Evolutionary conservation across 768 basidiomycete genomes (phyloP), one percentile per base, ranked within the genome.

Genomic region (Tricholoma bakamatsutake): DNA sequence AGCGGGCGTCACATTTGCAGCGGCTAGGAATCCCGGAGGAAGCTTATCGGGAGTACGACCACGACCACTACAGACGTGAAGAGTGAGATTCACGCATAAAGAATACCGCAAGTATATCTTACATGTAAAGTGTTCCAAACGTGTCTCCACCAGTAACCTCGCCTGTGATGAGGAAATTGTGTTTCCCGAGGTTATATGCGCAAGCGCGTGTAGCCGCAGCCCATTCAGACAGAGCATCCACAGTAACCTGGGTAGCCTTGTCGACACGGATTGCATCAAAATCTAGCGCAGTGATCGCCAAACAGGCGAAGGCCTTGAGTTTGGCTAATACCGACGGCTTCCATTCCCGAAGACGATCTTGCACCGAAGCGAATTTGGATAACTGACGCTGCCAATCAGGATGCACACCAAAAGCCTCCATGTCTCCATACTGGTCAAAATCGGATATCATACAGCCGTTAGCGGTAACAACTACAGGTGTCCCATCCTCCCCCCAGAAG

Each of bases 361-460:
- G 94, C 3, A 96, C 94, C 55, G 93, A 95, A 35, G 94, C 93
- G 69, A 96, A 96, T 67, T 97, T 97, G 61, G 92, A 83, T 18
- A 97, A 75, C 69, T 97, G 90, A 79, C 94, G 93, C 66, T 96
- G 83, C 89, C 85, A 93, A 73, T 92, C 88, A 45, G 89, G 90
- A 71, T 92, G 90, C 30, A 97, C 93, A 86, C 94, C 94, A 67
- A 96, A 96, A 59, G 94, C 94, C 69, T 97, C 94, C 83, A 93
- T 92, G 72, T 97, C 94, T 59, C 94, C 94, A 62, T 89, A 97
- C 58, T 96, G 93, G 71, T 97, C 94, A 62, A 96, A 95, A 59
- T 94, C 92, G 15, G 90, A 93, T 12, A 72, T 67, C 59, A 85
- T 75, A 69, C 94, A 97, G 17, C 93, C 93, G 50, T 79, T 72